Evolutionary conservation across 257 asterid species (phyloP), one percentile per base, ranked within the genome.

Genomic region (Plantago major): DNA sequence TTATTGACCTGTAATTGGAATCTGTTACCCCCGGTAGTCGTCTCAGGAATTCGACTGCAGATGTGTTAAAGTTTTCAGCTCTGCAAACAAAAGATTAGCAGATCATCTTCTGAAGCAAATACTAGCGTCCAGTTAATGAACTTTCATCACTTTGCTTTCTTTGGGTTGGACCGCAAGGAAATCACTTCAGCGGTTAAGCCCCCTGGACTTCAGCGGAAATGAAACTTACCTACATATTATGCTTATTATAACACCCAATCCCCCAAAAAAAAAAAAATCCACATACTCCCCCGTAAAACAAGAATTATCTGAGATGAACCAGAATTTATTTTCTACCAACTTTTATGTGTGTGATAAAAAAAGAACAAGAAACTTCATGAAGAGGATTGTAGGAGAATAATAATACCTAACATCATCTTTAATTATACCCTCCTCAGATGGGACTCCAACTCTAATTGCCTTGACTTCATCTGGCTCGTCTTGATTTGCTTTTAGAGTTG

Each of bases 391-490:
- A 54, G 49, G 44, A 66, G 6, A 16, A 46, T 13, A 33, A 45
- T 42, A 77, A 65, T 70, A 89, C 99, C 99, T 81, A 17, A 84
- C 82, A 78, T 89, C 97, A 64, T 85, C 79, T 71, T 86, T 90
- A 19, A 92, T 73, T n/a, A 86, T 46, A 67, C 97, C 99, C 77
- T 89, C 99, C 82, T 86, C 97, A 51, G 99, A 92, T 45, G 99
- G 99, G 51, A 92, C 94, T 51, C 99, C 99, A 58, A 92, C 93
- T 76, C 97, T 77, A 52, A 69, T 83, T n/a, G 99, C 97, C 84
- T 83, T 92, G 63, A 73, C 88, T 76, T 89, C 97, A 60, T 92
- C 97, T 1, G 99, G 99, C 72, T 92, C 99, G 78, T 92, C 99
- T 79, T 92, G 99, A 75, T 92, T 92, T 59, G 95, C 86, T 76